phyloP scores from a whole-genome alignment of 2,329 filamentous ascomycete genomes.

The Aspergillus thermomutatus region DNA sequence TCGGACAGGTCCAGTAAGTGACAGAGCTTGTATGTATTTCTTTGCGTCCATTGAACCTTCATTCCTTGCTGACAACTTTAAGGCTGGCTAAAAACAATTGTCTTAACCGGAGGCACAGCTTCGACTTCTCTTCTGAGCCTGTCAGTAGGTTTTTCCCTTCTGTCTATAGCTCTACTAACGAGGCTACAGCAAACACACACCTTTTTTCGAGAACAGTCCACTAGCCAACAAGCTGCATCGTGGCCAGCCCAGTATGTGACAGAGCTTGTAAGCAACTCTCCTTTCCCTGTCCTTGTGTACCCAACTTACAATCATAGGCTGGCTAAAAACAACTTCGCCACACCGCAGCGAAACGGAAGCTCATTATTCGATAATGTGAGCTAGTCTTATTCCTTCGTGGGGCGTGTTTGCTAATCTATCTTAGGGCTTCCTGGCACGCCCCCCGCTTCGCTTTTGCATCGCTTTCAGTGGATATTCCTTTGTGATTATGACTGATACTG shows the following conservation, averaged over 20 bases:
- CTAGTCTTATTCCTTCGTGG: background rate
- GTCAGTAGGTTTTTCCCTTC: too few relatives aligned
- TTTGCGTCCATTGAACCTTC: background rate
- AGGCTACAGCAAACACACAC: too few relatives aligned
- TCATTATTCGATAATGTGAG: background rate
- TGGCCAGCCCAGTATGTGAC: conserved; percentile 17
- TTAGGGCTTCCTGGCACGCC: background rate
- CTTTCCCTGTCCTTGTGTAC: background rate
- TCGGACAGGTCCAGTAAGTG: conserved; percentile 16
- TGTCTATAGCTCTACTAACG: too few relatives aligned
- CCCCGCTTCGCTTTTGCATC: background rate
- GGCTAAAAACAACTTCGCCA: conserved; percentile 6
- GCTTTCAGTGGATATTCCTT: background rate
- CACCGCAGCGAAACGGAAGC: conserved; percentile 4
- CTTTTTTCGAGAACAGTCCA: too few relatives aligned
- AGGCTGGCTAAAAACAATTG: conserved; percentile 13
- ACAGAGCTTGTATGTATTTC: conserved; percentile 18
- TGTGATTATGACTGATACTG: background rate
- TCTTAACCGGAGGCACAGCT: background rate
- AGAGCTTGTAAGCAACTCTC: conserved; percentile 9
- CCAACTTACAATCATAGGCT: background rate
- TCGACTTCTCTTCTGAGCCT: too few relatives aligned
- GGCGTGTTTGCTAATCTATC: background rate
- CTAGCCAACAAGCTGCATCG: conserved; percentile 1
- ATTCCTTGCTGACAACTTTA: too few relatives aligned